Evolutionary conservation across 208 protist genomes (phyloP), one percentile per base, ranked within the genome.

Genomic region (Leishmania martiniquensis): DNA sequence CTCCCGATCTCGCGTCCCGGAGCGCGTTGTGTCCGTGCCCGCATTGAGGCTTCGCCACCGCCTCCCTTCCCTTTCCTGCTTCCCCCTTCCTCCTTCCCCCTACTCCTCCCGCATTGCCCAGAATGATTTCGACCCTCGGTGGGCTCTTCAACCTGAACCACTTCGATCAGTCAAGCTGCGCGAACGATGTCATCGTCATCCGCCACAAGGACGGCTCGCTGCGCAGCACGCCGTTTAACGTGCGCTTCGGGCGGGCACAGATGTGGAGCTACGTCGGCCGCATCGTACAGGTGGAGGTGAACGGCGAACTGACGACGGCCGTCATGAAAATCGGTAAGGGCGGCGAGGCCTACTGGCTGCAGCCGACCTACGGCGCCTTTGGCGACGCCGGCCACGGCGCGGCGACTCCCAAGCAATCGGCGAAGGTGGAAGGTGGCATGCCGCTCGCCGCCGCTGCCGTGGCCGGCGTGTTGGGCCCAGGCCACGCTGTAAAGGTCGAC

Each of bases 181-280:
- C 98, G 13, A 99, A 99, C 66, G 99, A 99, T 79, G 96, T 99
- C 29, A 95, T 99, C 59, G 98, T 99, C 1, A 89, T 99, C 6
- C 88, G 94, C 32, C 98, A 99, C 77, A 81, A 88, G 12, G 97
- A 99, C 86, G 98, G 98, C 65, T 87, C 91, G 4, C 78, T 99
- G 13, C 91, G 93, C 45, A 97, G 90, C 79, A 99, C 97, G 0
- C 98, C 98, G 2, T 99, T 99, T 83, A 98, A 99, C 77, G 96
- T 99, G 20, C 94, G 98, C 45, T 99, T 99, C 80, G 98, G 98
- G 17, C 97, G 98, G 29, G 82, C 97, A 2, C 97, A 98, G 75
- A 83, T 99, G 37, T 90, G 99, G 70, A 88, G 86, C 55, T 83
- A 88, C 32, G 82, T 84, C 20, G 97, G 99, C 76, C 98, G 99